phyloP scores from a whole-genome alignment of 2,329 filamentous ascomycete genomes.

The Colletotrichum lini region DNA sequence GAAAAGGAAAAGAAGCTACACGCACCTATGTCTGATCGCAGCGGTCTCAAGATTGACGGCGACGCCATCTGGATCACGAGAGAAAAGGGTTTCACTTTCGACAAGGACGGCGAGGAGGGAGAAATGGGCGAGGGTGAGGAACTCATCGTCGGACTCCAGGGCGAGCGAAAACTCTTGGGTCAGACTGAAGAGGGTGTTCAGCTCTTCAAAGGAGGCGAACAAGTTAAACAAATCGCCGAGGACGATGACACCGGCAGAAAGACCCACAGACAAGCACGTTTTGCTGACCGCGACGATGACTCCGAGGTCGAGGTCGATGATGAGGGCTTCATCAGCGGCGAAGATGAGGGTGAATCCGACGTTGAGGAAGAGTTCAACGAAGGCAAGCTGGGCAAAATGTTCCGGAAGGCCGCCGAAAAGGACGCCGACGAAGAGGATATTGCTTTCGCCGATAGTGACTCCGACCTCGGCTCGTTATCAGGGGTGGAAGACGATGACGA shows the following conservation, averaged over 20 bases:
- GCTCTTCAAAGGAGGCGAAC: conserved; percentile 84
- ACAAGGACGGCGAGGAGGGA: conserved; percentile 73
- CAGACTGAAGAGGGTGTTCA: conserved; percentile 86
- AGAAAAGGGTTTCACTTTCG: conserved; percentile 82
- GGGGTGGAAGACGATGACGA: conserved; percentile 63
- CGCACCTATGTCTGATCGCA: conserved; percentile 98
- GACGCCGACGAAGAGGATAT: conserved; percentile 77
- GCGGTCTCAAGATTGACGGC: conserved; percentile 94
- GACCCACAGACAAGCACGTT: conserved; percentile 68
- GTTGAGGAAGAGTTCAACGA: conserved; percentile 72
- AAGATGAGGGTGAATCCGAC: conserved; percentile 65
- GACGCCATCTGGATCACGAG: conserved; percentile 92
- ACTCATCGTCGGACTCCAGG: conserved; percentile 90
- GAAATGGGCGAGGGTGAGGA: conserved; percentile 96
- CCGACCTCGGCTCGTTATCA: conserved; percentile 92
- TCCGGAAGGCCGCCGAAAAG: conserved; percentile 66
- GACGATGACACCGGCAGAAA: conserved; percentile 74
- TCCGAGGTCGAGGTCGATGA: conserved; percentile 57
- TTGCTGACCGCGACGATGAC: conserved; percentile 73
- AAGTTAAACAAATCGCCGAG: conserved; percentile 70
- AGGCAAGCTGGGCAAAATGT: conserved; percentile 72
- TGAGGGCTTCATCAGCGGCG: conserved; percentile 69
- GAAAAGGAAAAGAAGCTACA: conserved; percentile 98
- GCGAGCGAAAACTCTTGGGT: conserved; percentile 84
- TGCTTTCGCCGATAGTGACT: conserved; percentile 96